Percentiles rank a stretch among this genome's conserved stretches.
Evolutionary conservation across 179 eudicot genomes (phyloP).

Genomic region (Camellia oleifera): DNA sequence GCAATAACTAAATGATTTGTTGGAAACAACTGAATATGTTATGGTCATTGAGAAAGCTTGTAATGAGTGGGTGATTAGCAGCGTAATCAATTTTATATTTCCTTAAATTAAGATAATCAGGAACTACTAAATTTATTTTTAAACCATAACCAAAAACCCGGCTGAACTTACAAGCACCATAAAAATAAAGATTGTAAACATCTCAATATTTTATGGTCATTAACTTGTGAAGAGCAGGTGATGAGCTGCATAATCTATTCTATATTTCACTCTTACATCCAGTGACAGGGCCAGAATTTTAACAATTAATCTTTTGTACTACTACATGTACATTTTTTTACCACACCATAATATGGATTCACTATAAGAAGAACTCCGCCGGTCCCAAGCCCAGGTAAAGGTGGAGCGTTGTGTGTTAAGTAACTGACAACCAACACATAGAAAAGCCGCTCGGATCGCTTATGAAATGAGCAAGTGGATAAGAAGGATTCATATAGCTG

Average conservation of each 20-base stretch:
- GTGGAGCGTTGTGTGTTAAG: too few relatives aligned
- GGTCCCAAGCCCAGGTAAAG: too few relatives aligned
- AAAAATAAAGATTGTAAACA: not conserved
- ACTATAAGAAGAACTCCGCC: not conserved
- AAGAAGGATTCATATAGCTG: too few relatives aligned
- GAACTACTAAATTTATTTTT: not conserved
- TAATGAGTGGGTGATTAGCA: not conserved
- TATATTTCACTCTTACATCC: not conserved
- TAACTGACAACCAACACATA: too few relatives aligned
- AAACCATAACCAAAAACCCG: not conserved
- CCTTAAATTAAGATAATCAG: not conserved
- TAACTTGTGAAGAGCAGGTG: not conserved
- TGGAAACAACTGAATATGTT: not conserved
- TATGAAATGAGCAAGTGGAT: too few relatives aligned
- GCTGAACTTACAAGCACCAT: too few relatives aligned
- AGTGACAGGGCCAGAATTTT: not conserved
- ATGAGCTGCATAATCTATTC: not conserved
- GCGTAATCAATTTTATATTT: slow-evolving; percentile 4
- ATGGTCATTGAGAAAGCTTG: not conserved
- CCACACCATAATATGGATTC: not conserved
- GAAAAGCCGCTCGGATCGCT: too few relatives aligned
- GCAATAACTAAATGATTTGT: not conserved
- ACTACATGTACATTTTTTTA: not conserved
- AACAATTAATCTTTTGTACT: not conserved
- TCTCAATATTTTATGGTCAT: not conserved